Evolutionary conservation across 2,329 filamentous ascomycete species (phyloP), one percentile per base, ranked within the genome.

Genomic region (Aschersonia sp.): DNA sequence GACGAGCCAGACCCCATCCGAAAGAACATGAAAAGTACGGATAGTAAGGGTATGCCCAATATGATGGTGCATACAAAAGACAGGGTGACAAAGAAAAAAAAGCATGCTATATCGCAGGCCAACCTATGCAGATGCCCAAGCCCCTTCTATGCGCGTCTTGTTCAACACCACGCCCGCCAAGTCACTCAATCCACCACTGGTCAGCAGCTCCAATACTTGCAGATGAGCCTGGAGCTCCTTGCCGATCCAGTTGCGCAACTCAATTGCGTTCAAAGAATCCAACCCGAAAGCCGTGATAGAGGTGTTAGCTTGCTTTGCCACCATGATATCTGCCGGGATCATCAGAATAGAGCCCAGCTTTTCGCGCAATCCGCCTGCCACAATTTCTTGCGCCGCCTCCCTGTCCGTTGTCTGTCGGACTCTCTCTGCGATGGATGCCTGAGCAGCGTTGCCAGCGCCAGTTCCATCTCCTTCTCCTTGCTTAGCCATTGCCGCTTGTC

Each of bases 181-280:
- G 45, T 59, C 57, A 1, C 42, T 44, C 43, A 60, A 44, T 28
- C 65, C 69, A 2, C 73, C 73, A 53, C 71, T 74, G 5, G 68
- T 72, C 38, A 78, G 58, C 49, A 79, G 56, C 55, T 79, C 74
- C 51, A 79, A 56, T 0, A 78, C 73, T 57, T 78, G 73, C 54
- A 77, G 54, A 49, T 71, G 56, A 7, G 52, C 51, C 65, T 35
- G 64, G 6, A 59, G 47, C 57, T 72, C 70, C 48, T 69, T 66
- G 10, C 67, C 69, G 47, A 74, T 69, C 61, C 69, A 74, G 58
- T 73, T 73, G n/a, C 71, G 68, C 47, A 73, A 62, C 58, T 73
- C 71, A 43, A 73, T 71, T 1, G 70, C 70, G n/a, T 72, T 67
- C 3, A 74, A 64, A 2, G 70, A 73, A 56, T 74, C 71, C 12